Evolutionary conservation across 2,329 filamentous ascomycete genomes (phyloP).

Genomic region (Cercospora berteroae): DNA sequence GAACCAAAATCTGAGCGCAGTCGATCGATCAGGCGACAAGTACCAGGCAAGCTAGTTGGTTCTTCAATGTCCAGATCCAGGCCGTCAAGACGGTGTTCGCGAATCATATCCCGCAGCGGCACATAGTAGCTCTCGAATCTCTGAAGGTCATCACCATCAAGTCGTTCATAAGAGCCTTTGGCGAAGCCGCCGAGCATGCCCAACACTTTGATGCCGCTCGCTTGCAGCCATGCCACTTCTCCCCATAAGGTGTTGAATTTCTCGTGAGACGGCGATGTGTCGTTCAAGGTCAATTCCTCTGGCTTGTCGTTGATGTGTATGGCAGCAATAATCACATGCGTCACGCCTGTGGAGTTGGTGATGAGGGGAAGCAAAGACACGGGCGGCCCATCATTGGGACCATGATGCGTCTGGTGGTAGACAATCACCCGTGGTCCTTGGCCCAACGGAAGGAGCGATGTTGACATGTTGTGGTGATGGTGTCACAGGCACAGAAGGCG

Average conservation of each 20-base stretch:
- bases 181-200: slow-evolving; percentile 88
- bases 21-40: slow-evolving; percentile 53
- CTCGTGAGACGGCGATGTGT: slow-evolving; percentile 63
- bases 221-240: slow-evolving; percentile 70
- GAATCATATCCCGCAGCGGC: slow-evolving; percentile 65
- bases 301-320: slow-evolving; percentile 75
- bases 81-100: slow-evolving; percentile 62
- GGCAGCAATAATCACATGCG: slow-evolving; percentile 83
- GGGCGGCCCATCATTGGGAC: slow-evolving; percentile 49
- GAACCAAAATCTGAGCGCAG: slow-evolving; percentile 63
- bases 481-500: neutral
- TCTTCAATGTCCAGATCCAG: slow-evolving; percentile 82
- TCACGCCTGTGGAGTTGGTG: slow-evolving; percentile 60
- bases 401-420: slow-evolving; percentile 66
- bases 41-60: slow-evolving; percentile 63
- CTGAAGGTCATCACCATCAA: slow-evolving; percentile 57
- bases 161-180: slow-evolving; percentile 63
- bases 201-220: slow-evolving; percentile 72
- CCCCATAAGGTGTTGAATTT: slow-evolving; percentile 73
- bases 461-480: slow-evolving; percentile 13
- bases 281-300: slow-evolving; percentile 71
- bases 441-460: slow-evolving; percentile 36
- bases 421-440: slow-evolving; percentile 49
- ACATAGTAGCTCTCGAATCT: slow-evolving; percentile 72
- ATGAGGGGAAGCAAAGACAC: slow-evolving; percentile 63